Percentiles rank a stretch among this genome's conserved stretches.
phyloP scores from a whole-genome alignment of 2,329 filamentous ascomycete genomes.

The Falciphora oryzae region DNA sequence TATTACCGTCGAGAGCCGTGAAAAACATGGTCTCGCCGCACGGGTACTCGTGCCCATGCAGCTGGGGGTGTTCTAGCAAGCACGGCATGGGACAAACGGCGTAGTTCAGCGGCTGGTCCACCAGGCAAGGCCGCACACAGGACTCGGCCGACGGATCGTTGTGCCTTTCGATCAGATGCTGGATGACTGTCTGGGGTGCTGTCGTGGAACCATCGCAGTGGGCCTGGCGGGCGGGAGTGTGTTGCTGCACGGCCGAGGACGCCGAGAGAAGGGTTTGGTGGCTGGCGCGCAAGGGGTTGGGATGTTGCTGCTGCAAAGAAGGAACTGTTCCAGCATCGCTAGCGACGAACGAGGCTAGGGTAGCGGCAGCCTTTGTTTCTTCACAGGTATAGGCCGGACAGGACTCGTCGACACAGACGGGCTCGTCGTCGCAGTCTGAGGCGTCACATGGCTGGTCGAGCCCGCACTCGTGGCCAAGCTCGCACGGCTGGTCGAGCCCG shows the following conservation, averaged over 20 bases:
- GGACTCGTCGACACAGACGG: conserved; percentile 17
- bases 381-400: conserved; percentile 14
- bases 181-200: background rate
- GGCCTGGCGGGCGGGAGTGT: background rate
- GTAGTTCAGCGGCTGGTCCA: conserved; percentile 7
- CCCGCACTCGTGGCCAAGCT: conserved; percentile 11
- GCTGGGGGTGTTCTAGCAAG: conserved; percentile 6
- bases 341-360: conserved; percentile 8
- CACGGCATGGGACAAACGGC: conserved; percentile 3
- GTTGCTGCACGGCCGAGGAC: background rate
- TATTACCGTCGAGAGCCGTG: background rate
- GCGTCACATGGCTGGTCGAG: conserved; percentile 17
- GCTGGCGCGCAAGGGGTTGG: background rate
- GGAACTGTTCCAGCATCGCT: background rate
- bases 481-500: conserved; percentile 1
- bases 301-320: background rate
- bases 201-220: background rate
- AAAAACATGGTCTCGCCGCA: background rate
- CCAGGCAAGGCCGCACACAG: conserved; percentile 6
- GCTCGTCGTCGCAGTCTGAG: conserved; percentile 15
- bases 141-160: background rate
- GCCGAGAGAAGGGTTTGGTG: background rate
- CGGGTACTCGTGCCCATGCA: background rate
- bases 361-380: conserved; percentile 17
- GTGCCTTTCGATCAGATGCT: conserved; percentile 6